Base-by-base conservation (phyloP, 2,329 filamentous ascomycete species). In the Claviceps quebecensis region DNA sequence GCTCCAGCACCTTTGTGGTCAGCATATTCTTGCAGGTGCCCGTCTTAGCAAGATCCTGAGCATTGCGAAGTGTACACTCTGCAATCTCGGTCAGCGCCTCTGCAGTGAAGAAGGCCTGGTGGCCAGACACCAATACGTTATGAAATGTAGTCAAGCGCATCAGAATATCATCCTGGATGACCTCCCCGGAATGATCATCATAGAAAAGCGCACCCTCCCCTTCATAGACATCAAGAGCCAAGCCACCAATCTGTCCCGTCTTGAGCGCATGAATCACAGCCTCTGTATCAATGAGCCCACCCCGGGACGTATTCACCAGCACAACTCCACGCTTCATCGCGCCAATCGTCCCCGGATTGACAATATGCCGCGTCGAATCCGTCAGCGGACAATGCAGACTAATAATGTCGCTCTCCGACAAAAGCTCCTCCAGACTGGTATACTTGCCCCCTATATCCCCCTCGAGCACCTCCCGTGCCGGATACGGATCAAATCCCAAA, bases 211-310 rank as follows among this genome's bases (percentile, higher is more conserved):
- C 64, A n/a, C 73, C 69, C 62, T 86, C 82, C 43, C 73, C 74
- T 60, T 86, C 82, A 62, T 85, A 86, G 16, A 86, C 82, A 60
- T 86, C 82, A 40, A 86, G 69, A 0, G 80, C 82, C 34, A 84
- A 67, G 1, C 78, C 81, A 7, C 79, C 78, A 2, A 86, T 67
- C 23, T 73, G 72, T n/a, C 70, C 71, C 39, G 61, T 69, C 67
- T 86, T 84, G 53, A 86, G 71, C 13, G 78, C 76, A 22, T 72
- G 66, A 51, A 84, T 77, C 52, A 83, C 73, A 11, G 79, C 75
- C 34, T 67, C 65, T 0, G 80, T 82, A 59, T 84, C 69, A 54
- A 86, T 71, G 50, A 86, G 67, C 1, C 75, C 80, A 19, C 83
- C 83, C 1, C 83, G 76, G 3, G 81, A 84, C 0, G 82, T 86